Evolutionary conservation across 441 rosid species (phyloP).

Genomic region (Lepidium campestre): DNA sequence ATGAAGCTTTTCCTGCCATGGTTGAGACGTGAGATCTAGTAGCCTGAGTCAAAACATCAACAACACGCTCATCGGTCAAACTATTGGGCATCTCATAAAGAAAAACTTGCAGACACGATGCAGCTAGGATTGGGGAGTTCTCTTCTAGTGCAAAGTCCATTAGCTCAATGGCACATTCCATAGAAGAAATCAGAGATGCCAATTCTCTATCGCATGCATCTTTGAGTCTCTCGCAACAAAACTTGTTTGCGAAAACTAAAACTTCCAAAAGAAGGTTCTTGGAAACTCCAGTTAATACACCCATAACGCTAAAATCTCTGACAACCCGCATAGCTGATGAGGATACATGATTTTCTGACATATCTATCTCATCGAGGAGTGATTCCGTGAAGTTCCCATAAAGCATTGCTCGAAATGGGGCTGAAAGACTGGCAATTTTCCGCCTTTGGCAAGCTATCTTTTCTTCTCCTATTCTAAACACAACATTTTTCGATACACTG

Average conservation of each 20-base stretch:
- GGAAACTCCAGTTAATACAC: conserved; percentile 46
- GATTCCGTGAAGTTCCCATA: conserved; percentile 86
- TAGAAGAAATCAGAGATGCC: conserved; percentile 54
- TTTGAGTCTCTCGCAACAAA: conserved; percentile 88
- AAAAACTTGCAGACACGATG: conserved; percentile 78
- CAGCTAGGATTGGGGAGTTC: conserved; percentile 72
- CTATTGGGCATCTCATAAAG: conserved; percentile 73
- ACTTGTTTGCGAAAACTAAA: conserved; percentile 74
- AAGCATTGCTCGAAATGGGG: conserved; percentile 90
- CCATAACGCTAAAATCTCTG: conserved; percentile 60
- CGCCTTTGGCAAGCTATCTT: conserved; percentile 71
- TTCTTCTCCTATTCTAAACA: conserved; percentile 71
- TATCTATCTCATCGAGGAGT: conserved; percentile 64
- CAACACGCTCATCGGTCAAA: conserved; percentile 65
- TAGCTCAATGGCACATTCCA: conserved; percentile 83
- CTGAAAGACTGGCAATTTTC: conserved; percentile 78
- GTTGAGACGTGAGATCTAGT: conserved; percentile 49
- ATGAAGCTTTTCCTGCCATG: conserved; percentile 80
- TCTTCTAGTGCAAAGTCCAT: conserved; percentile 88
- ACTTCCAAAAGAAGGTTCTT: conserved; percentile 73
- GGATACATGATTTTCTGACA: conserved; percentile 78
- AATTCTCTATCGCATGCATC: conserved; percentile 83
- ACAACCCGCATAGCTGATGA: conserved; percentile 65
- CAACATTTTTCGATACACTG: conserved; percentile 38
- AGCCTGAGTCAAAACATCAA: conserved; percentile 51